Conservation (phyloP, 148 eudicot species). For the Drosera capensis region DNA sequence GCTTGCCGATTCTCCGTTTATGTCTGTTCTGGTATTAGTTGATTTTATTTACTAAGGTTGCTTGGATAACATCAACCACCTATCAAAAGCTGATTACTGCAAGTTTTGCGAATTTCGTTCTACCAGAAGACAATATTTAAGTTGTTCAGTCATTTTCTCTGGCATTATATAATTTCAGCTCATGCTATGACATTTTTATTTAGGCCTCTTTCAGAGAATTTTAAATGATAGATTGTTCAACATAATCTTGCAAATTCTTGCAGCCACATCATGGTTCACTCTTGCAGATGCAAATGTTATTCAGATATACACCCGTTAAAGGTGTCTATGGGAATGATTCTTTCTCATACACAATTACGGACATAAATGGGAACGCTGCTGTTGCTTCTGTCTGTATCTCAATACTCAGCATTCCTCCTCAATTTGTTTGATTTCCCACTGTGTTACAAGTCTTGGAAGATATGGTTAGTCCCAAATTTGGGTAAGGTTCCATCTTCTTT, state of each 20-base stretch:
- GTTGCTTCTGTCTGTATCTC: constrained; percentile 39
- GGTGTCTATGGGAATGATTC: constrained; percentile 75
- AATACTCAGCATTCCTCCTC: constrained; percentile 82
- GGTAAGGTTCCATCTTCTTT: constrained; percentile 23
- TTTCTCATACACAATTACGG: constrained; percentile 47
- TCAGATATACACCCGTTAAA: constrained; percentile 80
- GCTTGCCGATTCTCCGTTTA: no score
- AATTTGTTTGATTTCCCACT: constrained; percentile 50
- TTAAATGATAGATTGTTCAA: neutral
- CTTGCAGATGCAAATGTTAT: constrained; percentile 38
- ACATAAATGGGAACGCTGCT: constrained; percentile 48
- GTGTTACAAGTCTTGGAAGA: constrained; percentile 62
- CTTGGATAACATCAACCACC: no score
- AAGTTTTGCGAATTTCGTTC: no score
- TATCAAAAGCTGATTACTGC: no score
- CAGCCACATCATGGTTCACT: constrained; percentile 83
- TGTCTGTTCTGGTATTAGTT: no score
- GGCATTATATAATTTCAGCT: neutral
- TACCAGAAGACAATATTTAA: no score
- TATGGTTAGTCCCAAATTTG: constrained; percentile 51
- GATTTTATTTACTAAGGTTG: no score
- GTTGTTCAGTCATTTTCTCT: no score
- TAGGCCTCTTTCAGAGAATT: neutral
- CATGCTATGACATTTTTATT: neutral
- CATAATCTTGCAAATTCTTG: constrained; percentile 7